phyloP scores from a whole-genome alignment of 768 basidiomycete species.

The Amanita jacksonii region DNA sequence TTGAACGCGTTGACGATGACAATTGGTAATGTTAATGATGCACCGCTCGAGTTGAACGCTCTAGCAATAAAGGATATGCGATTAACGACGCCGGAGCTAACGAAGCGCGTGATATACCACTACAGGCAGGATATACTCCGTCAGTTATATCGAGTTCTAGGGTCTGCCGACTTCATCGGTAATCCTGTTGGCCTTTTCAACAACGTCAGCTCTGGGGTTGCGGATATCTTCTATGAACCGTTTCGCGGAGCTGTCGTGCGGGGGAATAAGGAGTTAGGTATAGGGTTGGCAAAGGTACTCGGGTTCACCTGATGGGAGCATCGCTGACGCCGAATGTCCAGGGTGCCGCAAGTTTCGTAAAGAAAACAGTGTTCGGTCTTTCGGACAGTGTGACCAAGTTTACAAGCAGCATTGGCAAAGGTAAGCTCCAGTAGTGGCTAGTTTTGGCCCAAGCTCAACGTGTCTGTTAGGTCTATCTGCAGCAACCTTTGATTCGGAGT shows the following conservation, averaged over 20 bases:
- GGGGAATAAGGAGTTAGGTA: conserved; percentile 88
- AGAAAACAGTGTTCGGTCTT: conserved; percentile 96
- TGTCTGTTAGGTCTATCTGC: conserved; percentile 71
- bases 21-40: conserved; percentile 93
- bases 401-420: conserved; percentile 95
- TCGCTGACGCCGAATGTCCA: conserved; percentile 19
- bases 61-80: conserved; percentile 93
- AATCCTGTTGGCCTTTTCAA: conserved; percentile 97
- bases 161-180: conserved; percentile 95
- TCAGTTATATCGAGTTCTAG: conserved; percentile 91
- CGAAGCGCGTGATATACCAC: conserved; percentile 79
- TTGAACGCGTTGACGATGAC: conserved; percentile 96
- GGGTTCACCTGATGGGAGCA: not conserved
- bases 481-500: conserved; percentile 94
- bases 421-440: conserved; percentile 23
- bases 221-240: conserved; percentile 98
- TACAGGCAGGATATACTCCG: conserved; percentile 90
- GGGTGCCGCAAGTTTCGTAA: conserved; percentile 97
- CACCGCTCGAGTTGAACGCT: conserved; percentile 89
- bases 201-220: conserved; percentile 95
- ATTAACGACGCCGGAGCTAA: conserved; percentile 73
- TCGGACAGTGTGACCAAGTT: conserved; percentile 97
- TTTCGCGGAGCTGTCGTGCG: conserved; percentile 96
- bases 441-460: not conserved
- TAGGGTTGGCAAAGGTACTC: conserved; percentile 80